phyloP scores from a whole-genome alignment of 768 basidiomycete genomes.

The Guyanaporus albipodus region DNA sequence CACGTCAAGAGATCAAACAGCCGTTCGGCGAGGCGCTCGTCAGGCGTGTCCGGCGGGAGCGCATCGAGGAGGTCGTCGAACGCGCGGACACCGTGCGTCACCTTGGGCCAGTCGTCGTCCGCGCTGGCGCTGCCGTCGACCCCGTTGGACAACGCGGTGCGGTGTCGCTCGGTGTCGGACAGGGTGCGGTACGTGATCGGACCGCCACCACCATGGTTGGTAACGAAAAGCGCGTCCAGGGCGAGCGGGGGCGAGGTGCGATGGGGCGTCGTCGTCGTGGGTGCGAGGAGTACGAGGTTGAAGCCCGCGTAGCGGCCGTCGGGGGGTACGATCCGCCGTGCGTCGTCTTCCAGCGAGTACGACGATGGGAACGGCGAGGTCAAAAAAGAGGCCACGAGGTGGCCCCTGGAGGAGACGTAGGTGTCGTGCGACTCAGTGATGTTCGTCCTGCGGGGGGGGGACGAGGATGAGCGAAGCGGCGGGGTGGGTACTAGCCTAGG shows the following conservation, averaged over 20 bases:
- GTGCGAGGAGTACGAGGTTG: conserved; percentile 68
- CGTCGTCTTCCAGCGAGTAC: conserved; percentile 46
- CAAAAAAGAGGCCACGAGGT: conserved; percentile 65
- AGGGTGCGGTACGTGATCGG: conserved; percentile 51
- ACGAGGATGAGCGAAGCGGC: neutral
- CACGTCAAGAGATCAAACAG: conserved; percentile 71
- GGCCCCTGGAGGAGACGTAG: conserved; percentile 62
- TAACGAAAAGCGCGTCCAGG: conserved; percentile 56
- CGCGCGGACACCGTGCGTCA: conserved; percentile 50
- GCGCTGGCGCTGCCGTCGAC: conserved; percentile 60
- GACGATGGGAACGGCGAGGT: conserved; percentile 40
- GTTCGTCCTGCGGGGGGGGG: conserved; percentile 59
- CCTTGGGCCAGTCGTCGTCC: conserved; percentile 68
- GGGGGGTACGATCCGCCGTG: conserved; percentile 42
- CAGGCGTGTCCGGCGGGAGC: conserved; percentile 37
- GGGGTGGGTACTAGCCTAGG: neutral
- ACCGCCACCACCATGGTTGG: conserved; percentile 71
- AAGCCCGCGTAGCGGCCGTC: conserved; percentile 70
- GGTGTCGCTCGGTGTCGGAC: conserved; percentile 42
- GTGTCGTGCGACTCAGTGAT: conserved; percentile 63
- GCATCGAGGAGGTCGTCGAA: conserved; percentile 43
- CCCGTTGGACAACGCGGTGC: conserved; percentile 72
- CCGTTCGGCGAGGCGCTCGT: conserved; percentile 50
- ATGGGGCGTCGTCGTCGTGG: no score
- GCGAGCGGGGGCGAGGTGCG: conserved; percentile 28